Conservation (phyloP, 495 filamentous ascomycete genomes). For the Sphaerosporella brunnea region DNA sequence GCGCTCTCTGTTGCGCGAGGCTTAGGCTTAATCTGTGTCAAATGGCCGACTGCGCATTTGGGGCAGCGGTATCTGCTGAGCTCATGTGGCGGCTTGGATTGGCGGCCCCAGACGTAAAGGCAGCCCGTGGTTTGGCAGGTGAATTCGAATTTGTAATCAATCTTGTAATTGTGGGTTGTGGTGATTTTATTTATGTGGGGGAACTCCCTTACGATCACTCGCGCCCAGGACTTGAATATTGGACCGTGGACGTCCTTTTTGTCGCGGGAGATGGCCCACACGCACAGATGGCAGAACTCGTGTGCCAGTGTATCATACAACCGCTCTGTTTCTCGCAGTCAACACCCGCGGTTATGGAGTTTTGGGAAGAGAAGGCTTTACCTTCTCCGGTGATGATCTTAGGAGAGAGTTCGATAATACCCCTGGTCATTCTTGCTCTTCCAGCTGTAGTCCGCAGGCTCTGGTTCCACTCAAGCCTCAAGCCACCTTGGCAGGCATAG, state of each 20-base stretch:
- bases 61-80: conserved; percentile 48
- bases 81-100: conserved; percentile 72
- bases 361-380: conserved; percentile 1
- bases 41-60: conserved; percentile 37
- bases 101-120: conserved; percentile 48
- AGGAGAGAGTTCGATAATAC: conserved; percentile 68
- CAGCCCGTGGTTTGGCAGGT: conserved; percentile 44
- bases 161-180: conserved; percentile 73
- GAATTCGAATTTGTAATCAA: conserved; percentile 84
- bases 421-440: conserved; percentile 61
- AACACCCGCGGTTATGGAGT: not conserved
- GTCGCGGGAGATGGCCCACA: conserved; percentile 59
- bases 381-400: conserved; percentile 61
- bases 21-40: conserved; percentile 65
- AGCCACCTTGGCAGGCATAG: conserved; percentile 50
- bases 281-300: conserved; percentile 87
- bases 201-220: conserved; percentile 27
- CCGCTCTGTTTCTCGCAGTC: conserved; percentile 32
- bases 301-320: conserved; percentile 77
- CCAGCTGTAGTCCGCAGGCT: conserved; percentile 77
- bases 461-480: conserved; percentile 67
- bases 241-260: conserved; percentile 57
- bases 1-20: conserved; percentile 43
- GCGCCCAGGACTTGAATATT: conserved; percentile 62
- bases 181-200: conserved; percentile 39